Base-by-base conservation (phyloP, 75 land plant genomes). In the Picea glauca region DNA sequence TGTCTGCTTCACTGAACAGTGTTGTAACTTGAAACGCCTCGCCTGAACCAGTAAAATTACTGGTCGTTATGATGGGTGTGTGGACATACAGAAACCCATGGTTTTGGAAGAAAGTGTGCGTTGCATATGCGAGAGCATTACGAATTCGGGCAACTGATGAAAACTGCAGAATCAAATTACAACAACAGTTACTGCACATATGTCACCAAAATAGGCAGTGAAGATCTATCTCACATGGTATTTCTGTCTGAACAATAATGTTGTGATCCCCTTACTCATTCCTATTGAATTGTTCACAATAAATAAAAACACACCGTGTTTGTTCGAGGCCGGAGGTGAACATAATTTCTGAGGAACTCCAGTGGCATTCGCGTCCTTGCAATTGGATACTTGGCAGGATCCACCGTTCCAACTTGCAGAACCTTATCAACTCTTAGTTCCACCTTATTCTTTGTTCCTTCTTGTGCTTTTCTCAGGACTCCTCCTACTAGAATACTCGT, bases 271-370 rank as follows among this genome's bases (percentile, higher is more conserved):
- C 4, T 1, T 1, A 9, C 11, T 8, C 1, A 50, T 9, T 50
- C 56, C 56, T 50, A 50, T 9, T 50, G 1, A 9, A 0, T 50
- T 50, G 56, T 50, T 50, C 56, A 50, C 6, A n/a, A 70, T 8
- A 30, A 62, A 35, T 40, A 43, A 15, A 46, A 46, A 61, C 58
- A 72, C 83, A 96, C 96, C 65, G 90, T 90, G 50, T 87, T 94
- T 75, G 98, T 92, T 0, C 99, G 87, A 6, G 94, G 89, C 3
- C 95, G 87, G 14, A 96, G 81, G 62, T 96, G 95, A 46, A 88
- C 56, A 63, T 75, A 85, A 54, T 83, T 87, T 72, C 97, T 85
- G 13, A 96, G 78, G 20, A 35, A 67, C 74, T 86, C 95, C 56
- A 92, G 57, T 11, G 91, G 82, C 46, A 92, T 31, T 54, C 81